Percentiles rank a stretch among this genome's conserved stretches.
phyloP scores from a whole-genome alignment of 1,284 basidiomycete genomes.

The Trametes versicolor region DNA sequence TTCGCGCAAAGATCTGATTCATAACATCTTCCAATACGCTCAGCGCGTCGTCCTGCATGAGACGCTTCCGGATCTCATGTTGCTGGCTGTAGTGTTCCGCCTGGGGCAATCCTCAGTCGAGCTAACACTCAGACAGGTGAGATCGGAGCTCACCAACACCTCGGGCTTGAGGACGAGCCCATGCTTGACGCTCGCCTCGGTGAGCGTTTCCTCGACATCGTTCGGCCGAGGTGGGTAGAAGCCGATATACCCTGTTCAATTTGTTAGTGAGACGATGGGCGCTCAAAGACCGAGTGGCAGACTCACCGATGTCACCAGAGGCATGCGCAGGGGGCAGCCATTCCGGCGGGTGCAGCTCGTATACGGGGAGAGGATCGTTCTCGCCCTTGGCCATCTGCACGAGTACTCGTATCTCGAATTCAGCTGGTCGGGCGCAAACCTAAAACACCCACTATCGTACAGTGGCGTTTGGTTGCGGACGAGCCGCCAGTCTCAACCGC shows the following conservation, averaged over 20 bases:
- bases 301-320: slow-evolving; percentile 73
- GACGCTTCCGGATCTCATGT: slow-evolving; percentile 58
- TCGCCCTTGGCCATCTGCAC: slow-evolving; percentile 39
- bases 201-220: slow-evolving; percentile 88
- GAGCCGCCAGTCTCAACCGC: background rate
- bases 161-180: slow-evolving; percentile 73
- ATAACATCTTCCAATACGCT: slow-evolving; percentile 81
- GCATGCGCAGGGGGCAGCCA: slow-evolving; percentile 77
- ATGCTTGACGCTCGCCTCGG: slow-evolving; percentile 80
- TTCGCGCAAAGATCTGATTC: slow-evolving; percentile 79
- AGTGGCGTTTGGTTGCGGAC: background rate
- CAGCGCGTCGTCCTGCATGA: slow-evolving; percentile 65
- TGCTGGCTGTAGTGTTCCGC: slow-evolving; percentile 75
- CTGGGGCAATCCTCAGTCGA: slow-evolving; percentile 43
- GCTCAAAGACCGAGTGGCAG: slow-evolving; percentile 4
- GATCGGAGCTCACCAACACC: slow-evolving; percentile 52
- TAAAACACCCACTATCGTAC: background rate
- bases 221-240: slow-evolving; percentile 86
- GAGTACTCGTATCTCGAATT: background rate
- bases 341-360: slow-evolving; percentile 72
- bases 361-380: slow-evolving; percentile 57
- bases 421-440: background rate
- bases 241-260: slow-evolving; percentile 79
- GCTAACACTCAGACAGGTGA: slow-evolving; percentile 6
- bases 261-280: slow-evolving; percentile 13